Base-by-base conservation (phyloP, 345 rosid species). In the Hirschfeldia incana region DNA sequence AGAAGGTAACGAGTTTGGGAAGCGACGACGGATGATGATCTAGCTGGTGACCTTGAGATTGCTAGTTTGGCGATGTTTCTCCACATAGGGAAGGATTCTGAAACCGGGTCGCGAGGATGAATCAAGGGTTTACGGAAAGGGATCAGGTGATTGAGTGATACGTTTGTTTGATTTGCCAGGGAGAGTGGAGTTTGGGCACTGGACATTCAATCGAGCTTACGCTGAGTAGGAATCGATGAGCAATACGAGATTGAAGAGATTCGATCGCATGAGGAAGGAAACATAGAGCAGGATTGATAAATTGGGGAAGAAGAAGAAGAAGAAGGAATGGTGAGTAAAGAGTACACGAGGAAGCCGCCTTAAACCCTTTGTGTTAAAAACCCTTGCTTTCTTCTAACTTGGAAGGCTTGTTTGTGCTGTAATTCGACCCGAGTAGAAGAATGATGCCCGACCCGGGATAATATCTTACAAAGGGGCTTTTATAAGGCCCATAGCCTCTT, bases 71-170 rank as follows among this genome's bases (percentile, higher is more conserved):
- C 91, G 21, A 73, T 62, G 87, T 83, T 89, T 84, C 91, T 88
- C 97, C 94, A 92, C 97, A 92, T 92, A 78, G 81, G 85, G 74
- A 83, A 75, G 79, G 89, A 78, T 70, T 82, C 30, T 9, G 63
- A 44, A 11, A 39, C 76, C 3, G 78, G 74, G 81, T 65, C 68
- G 27, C 34, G 79, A 74, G 16, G 33, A 61, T 12, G 72, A 33
- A 79, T 46, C n/a, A 65, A 26, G 51, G 88, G 77, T 63, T 75
- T 82, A 67, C 63, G 76, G 67, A 79, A 72, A 37, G 76, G 44
- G 75, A 78, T 37, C 62, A 79, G 81, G 51, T 72, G 78, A 78
- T 88, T 81, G 7, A 80, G 75, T 15, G 69, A 21, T 21, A 21
- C 73, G 13, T 72, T 69, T 21, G 12, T 60, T 33, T 73, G 78